These are phyloP conservation scores for Verticillium nonalfalfae DNA, from an alignment of 2,329 filamentous ascomycete genomes.

Conservation along the genomic window DNA sequence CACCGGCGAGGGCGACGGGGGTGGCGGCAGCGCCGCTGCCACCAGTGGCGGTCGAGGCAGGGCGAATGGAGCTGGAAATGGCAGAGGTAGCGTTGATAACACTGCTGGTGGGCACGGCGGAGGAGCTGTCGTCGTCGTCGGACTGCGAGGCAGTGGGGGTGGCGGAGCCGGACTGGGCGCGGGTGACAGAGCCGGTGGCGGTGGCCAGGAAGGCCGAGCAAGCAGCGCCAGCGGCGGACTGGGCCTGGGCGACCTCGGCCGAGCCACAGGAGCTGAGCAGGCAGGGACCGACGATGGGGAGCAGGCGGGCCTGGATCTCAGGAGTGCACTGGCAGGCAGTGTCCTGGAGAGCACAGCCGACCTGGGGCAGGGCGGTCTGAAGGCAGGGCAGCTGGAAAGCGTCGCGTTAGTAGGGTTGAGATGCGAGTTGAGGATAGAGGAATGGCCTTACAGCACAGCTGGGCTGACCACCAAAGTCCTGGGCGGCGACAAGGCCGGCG, in stretches of 20 bases:
- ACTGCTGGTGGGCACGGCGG: neutral
- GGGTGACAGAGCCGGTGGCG: constrained; percentile 4
- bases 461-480: constrained; percentile 27
- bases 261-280: constrained; percentile 25
- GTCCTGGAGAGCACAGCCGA: constrained; percentile 28
- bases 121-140: constrained; percentile 1
- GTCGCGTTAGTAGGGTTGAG: neutral
- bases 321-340: constrained; percentile 31
- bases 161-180: neutral
- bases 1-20: constrained; percentile 17
- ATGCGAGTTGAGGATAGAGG: neutral
- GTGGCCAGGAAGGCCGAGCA: constrained; percentile 15
- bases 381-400: constrained; percentile 24
- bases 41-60: constrained; percentile 1
- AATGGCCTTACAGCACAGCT: constrained; percentile 31
- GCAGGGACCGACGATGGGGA: constrained; percentile 21
- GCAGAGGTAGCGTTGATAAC: neutral
- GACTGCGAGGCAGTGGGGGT: neutral
- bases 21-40: constrained; percentile 14
- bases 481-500: constrained; percentile 29
- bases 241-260: constrained; percentile 22
- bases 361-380: constrained; percentile 22
- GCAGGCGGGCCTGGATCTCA: constrained; percentile 22
- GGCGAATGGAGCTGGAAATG: neutral
- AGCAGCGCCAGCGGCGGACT: constrained; percentile 19